phyloP scores from a whole-genome alignment of 805 yeast genomes.

The Candida loeiensis region DNA sequence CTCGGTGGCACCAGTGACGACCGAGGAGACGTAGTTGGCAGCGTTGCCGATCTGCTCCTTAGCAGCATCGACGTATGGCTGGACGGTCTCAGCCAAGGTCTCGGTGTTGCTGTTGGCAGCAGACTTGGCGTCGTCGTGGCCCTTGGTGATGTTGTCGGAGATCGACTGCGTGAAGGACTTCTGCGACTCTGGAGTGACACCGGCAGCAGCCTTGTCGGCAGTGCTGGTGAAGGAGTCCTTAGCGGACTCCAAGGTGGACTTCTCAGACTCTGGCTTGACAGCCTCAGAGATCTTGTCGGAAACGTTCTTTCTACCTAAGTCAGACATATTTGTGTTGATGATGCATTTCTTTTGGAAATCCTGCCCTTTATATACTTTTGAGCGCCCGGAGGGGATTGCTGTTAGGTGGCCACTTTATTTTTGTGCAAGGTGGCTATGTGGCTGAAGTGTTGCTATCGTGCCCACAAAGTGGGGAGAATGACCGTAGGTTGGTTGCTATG shows the following conservation, averaged over 20 bases:
- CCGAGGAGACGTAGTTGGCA: conserved; percentile 53
- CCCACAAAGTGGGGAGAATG: too few species aligned
- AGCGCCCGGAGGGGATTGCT: background rate
- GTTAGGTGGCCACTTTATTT: too few species aligned
- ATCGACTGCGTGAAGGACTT: conserved; percentile 70
- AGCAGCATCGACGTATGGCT: conserved; percentile 50
- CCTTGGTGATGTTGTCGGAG: conserved; percentile 56
- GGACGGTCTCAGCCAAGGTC: conserved; percentile 41
- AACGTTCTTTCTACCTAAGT: conserved; percentile 42
- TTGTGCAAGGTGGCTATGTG: too few species aligned
- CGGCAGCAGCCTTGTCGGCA: conserved; percentile 36
- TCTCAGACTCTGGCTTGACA: conserved; percentile 41
- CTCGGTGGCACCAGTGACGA: conserved; percentile 55
- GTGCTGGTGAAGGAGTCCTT: conserved; percentile 36
- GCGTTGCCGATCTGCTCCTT: conserved; percentile 53
- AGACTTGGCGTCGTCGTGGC: conserved; percentile 50
- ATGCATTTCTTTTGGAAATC: conserved; percentile 29
- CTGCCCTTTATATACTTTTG: conserved; percentile 4
- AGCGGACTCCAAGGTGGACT: conserved; percentile 33
- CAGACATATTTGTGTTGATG: conserved; percentile 33
- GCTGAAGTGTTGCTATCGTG: too few species aligned
- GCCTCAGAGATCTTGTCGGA: conserved; percentile 36
- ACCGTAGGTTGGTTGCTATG: background rate
- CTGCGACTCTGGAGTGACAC: conserved; percentile 58
- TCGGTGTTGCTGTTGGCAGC: conserved; percentile 21